Conservation (phyloP, 208 protist genomes). For the Leishmania guyanensis region DNA sequence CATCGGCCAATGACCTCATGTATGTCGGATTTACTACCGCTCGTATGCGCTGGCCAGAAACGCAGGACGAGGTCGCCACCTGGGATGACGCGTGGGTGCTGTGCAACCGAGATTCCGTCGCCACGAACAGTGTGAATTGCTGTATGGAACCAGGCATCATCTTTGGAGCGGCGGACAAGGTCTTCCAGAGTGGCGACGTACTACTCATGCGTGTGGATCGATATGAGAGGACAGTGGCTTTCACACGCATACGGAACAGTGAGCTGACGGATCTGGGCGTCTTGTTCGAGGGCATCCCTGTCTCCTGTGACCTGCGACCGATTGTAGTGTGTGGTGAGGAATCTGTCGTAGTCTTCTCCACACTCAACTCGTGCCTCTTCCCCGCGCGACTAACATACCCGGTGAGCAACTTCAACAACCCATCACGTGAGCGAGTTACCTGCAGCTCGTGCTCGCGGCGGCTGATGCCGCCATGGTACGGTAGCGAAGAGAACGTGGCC, state of each 20-base stretch:
- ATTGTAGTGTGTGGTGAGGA: constrained; percentile 72
- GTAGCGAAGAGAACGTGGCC: constrained; percentile 54
- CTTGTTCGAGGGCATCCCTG: constrained; percentile 74
- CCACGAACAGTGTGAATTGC: constrained; percentile 87
- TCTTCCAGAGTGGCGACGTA: constrained; percentile 76
- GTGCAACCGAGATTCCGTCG: constrained; percentile 68
- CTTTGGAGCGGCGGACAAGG: constrained; percentile 61
- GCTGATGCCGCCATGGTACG: constrained; percentile 59
- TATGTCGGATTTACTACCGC: constrained; percentile 87
- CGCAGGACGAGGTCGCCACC: constrained; percentile 53
- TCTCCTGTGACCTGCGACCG: constrained; percentile 49
- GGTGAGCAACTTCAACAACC: constrained; percentile 47
- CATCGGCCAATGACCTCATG: constrained; percentile 43
- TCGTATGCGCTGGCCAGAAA: constrained; percentile 44
- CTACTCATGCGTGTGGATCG: constrained; percentile 73
- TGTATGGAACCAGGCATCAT: constrained; percentile 82
- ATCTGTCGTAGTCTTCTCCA: constrained; percentile 83
- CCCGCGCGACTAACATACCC: constrained; percentile 75
- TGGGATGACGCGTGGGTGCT: constrained; percentile 85
- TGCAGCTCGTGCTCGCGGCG: constrained; percentile 35
- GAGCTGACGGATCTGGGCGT: constrained; percentile 75
- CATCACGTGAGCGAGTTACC: constrained; percentile 26
- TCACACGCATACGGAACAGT: constrained; percentile 69
- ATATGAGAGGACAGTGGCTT: constrained; percentile 59
- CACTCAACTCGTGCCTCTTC: constrained; percentile 66